These are phyloP conservation scores for Ceratobasidium sp. DNA, from an alignment of 1,284 basidiomycete species.

Conservation along the genomic window DNA sequence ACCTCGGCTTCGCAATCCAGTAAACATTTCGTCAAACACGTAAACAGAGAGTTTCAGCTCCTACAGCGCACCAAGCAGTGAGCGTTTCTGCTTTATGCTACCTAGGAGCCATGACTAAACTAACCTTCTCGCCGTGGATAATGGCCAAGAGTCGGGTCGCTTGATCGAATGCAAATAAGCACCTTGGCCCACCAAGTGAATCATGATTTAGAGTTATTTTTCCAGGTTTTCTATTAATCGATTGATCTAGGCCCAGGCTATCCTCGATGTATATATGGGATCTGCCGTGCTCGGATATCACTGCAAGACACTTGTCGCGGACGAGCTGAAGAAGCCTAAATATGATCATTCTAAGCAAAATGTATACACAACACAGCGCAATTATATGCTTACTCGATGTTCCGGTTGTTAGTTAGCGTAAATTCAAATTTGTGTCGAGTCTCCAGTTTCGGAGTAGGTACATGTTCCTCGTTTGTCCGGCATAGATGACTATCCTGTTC, in stretches of 20 bases:
- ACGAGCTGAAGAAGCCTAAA: constrained; percentile 37
- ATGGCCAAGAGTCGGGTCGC: constrained; percentile 35
- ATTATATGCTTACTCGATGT: constrained; percentile 23
- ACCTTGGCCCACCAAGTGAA: constrained; percentile 24
- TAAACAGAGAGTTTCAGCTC: constrained; percentile 37
- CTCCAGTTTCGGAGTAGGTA: constrained; percentile 38
- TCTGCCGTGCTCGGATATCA: constrained; percentile 26
- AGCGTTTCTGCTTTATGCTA: too few species aligned
- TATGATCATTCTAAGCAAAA: neutral
- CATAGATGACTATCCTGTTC: constrained; percentile 45
- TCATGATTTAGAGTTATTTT: constrained; percentile 33
- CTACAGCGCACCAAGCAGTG: neutral
- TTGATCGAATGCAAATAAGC: constrained; percentile 36
- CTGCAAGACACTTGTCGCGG: constrained; percentile 32
- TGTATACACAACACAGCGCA: neutral
- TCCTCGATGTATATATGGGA: constrained; percentile 41
- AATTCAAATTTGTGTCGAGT: constrained; percentile 41
- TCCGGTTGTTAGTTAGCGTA: constrained; percentile 18
- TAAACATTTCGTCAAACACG: constrained; percentile 44
- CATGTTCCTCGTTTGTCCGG: constrained; percentile 39
- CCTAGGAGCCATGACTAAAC: too few species aligned
- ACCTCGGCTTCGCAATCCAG: constrained; percentile 27
- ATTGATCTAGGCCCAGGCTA: constrained; percentile 21
- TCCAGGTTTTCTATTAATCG: constrained; percentile 26
- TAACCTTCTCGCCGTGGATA: constrained; percentile 29